Base-by-base conservation (phyloP, 2,329 filamentous ascomycete genomes). In the Monosporascus sp. region DNA sequence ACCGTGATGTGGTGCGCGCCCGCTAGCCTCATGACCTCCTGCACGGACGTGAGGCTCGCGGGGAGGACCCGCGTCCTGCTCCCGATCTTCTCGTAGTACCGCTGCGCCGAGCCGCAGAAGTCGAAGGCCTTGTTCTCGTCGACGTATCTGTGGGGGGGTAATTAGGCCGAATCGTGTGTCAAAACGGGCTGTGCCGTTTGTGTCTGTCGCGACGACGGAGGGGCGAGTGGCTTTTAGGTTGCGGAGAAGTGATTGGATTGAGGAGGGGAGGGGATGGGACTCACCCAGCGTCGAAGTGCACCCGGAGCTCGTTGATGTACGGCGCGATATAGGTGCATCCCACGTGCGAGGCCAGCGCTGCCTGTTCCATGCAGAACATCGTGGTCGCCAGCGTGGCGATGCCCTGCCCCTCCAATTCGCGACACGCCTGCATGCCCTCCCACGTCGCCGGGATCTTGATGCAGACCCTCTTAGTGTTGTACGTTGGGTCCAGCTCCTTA, bases 371-470 rank as follows among this genome's bases (percentile, higher is more conserved):
- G 44, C 78, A 80, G 60, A 86, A 87, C 47, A 88, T 70, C 2
- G 81, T 84, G 0, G 84, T 87, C 0, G 81, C 82, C 3, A 86
- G 69, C 0, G 83, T 85, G 1, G 73, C 69, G n/a, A 85, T 78
- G 1, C 80, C 79, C 9, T 72, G 67, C 17, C 64, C 58, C 60
- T 85, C 76, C 5, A 87, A 70, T 4, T 70, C 68, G 3, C 72
- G 73, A 54, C 82, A 85, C 1, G 84, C 84, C 58, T 79, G 73
- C 15, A 87, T 69, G 1, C 84, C 84, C 60, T 85, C 82, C 77
- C 80, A 86, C 0, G 82, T 86, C 7, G 76, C 73, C 0, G 82
- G 80, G 41, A 87, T 79, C 61, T 86, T 86, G 68, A 86, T 82
- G 56, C 79, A 85, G 25, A 86, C 69, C 31, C 82, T 72, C 8